Percentiles rank a stretch among this genome's conserved stretches.
phyloP scores from a whole-genome alignment of 805 yeast genomes.

The Starmerella potacharoeniae region DNA sequence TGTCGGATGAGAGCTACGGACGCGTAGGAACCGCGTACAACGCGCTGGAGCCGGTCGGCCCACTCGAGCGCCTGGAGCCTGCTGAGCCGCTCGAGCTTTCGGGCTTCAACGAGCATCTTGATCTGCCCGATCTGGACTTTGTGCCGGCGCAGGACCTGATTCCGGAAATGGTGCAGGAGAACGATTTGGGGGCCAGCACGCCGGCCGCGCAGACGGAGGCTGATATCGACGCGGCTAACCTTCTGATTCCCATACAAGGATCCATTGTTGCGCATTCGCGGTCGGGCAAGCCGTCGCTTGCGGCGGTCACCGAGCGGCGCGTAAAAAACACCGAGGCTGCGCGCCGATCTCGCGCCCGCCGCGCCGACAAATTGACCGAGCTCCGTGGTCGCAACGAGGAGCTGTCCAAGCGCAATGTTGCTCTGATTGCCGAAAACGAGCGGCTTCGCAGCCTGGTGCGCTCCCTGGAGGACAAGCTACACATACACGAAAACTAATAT shows the following conservation, averaged over 20 bases:
- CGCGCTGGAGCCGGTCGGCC: neutral
- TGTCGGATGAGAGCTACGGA: neutral
- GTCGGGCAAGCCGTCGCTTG: conserved; percentile 8
- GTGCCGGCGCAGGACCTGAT: conserved; percentile 17
- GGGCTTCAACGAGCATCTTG: conserved; percentile 5
- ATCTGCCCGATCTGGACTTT: conserved; percentile 16
- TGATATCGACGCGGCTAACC: neutral
- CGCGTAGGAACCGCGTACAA: neutral
- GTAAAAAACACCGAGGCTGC: conserved; percentile 93
- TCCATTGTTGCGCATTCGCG: conserved; percentile 15
- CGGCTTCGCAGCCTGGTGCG: conserved; percentile 4
- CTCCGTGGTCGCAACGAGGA: conserved; percentile 11
- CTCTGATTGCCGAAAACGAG: conserved; percentile 9
- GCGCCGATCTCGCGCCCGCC: conserved; percentile 81
- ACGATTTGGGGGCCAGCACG: neutral
- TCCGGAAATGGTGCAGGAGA: conserved; percentile 17
- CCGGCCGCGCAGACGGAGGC: neutral
- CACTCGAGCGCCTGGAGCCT: neutral
- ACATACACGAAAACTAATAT: neutral
- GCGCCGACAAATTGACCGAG: conserved; percentile 11
- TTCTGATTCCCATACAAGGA: conserved; percentile 16
- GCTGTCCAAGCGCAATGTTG: conserved; percentile 4
- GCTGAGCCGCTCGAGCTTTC: conserved; percentile 9
- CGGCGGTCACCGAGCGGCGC: conserved; percentile 30
- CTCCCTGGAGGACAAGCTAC: conserved; percentile 6